phyloP scores from a whole-genome alignment of 352 stramenopile genomes.

The Pythium rishiriense region DNA sequence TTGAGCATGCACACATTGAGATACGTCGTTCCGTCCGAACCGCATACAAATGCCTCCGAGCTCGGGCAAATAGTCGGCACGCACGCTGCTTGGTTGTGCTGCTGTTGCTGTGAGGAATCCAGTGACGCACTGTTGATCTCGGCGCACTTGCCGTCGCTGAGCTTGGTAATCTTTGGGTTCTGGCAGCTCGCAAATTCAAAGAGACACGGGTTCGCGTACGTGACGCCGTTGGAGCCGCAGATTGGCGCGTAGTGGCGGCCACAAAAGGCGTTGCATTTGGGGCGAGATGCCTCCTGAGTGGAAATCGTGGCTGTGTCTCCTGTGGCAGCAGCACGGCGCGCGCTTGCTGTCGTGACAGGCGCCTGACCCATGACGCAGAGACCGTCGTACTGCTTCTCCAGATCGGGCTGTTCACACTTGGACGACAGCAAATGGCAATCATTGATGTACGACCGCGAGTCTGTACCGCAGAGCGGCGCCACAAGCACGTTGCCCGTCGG shows the following conservation, averaged over 20 bases:
- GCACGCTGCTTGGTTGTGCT: conserved; percentile 21
- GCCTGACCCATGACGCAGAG: conserved; percentile 25
- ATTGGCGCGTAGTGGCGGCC: conserved; percentile 45
- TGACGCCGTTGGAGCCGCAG: conserved; percentile 62
- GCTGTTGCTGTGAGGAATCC: background rate
- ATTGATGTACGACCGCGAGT: conserved; percentile 40
- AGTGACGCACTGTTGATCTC: conserved; percentile 20
- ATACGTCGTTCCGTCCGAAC: conserved; percentile 40
- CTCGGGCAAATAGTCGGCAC: conserved; percentile 42
- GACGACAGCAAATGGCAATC: conserved; percentile 41
- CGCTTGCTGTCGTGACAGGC: background rate
- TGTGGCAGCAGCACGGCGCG: background rate
- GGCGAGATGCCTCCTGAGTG: conserved; percentile 8
- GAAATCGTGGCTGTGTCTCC: background rate
- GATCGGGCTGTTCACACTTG: conserved; percentile 45
- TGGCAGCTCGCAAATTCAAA: conserved; percentile 49
- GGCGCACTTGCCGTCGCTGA: conserved; percentile 46
- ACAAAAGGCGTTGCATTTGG: conserved; percentile 55
- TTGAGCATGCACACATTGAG: conserved; percentile 35
- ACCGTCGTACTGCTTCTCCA: conserved; percentile 45
- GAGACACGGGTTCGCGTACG: conserved; percentile 64
- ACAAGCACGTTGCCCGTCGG: conserved; percentile 21
- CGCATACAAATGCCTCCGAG: conserved; percentile 33
- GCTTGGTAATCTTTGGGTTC: conserved; percentile 34
- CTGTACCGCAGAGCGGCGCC: conserved; percentile 39